Base-by-base conservation (phyloP, 768 basidiomycete species). In the Boletus insuetus region DNA sequence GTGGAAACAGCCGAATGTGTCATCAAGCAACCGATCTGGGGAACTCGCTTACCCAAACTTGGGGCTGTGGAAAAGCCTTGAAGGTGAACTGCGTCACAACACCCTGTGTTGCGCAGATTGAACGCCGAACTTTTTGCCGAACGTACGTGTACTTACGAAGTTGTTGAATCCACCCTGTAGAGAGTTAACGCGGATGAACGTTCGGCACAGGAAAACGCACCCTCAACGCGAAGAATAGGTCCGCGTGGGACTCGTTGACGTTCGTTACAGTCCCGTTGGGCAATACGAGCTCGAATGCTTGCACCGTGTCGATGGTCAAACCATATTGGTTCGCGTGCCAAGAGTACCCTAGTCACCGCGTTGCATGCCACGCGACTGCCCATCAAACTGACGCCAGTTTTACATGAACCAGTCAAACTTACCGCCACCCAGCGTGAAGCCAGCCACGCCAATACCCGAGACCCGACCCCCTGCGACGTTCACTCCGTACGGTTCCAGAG, bases 261-360 rank as follows among this genome's bases (percentile, higher is more conserved):
- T 61, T 56, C 6, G 63, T 65, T 3, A 83, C 67, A 0, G 67
- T 73, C 9, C 85, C 84, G 59, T 77, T 76, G 0, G 85, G 84
- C 51, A 81, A 73, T 12, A 86, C 85, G 8, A 88, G 76, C 56
- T 87, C 81, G 60, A 72, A 85, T 0, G 78, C 78, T 9, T 69
- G 68, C 53, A 86, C 74, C 6, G 71, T 85, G 58, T 87, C 86
- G 26, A 77, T 52, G 0, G 82, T 77, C 38, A 87, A 58, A 6
- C 86, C 86, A 60, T 78, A 73, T 55, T 83, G 81, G 61, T 86
- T 86, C 1, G 82, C 80, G 56, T 77, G 74, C 81, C 79, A 87
- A 13, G 86, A 86, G 60, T 84, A 87, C 4, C 86, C 85, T 80
- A 9, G 41, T 63, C 49, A 46, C 51, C 47, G 51, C 56, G 29